Conservation (phyloP, 352 stramenopile species). For the Phytophthora kernoviae region DNA sequence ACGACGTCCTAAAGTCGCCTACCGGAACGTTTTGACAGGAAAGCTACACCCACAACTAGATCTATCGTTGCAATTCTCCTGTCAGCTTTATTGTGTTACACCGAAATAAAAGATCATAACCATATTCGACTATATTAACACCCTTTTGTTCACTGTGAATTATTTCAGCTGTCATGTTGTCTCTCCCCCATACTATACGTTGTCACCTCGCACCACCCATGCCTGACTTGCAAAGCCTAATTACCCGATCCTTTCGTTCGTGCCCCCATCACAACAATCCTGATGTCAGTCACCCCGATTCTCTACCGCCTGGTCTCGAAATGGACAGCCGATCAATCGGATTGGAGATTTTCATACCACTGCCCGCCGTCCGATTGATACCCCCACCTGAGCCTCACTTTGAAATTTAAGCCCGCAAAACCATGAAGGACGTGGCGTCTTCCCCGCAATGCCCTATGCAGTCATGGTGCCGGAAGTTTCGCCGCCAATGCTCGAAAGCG, state of each 20-base stretch:
- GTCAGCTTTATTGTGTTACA: too few species aligned
- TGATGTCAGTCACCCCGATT: slow-evolving; percentile 1
- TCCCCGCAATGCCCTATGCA: slow-evolving; percentile 20
- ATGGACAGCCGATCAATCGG: slow-evolving; percentile 22
- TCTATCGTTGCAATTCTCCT: too few species aligned
- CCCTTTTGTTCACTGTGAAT: too few species aligned
- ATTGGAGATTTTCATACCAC: neutral
- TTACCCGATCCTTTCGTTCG: neutral
- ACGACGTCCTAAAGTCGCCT: too few species aligned
- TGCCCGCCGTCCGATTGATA: slow-evolving; percentile 3
- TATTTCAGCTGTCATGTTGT: too few species aligned
- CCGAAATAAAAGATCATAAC: too few species aligned
- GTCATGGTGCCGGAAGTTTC: slow-evolving; percentile 25
- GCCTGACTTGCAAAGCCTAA: too few species aligned
- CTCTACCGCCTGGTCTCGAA: neutral
- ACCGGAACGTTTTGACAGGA: too few species aligned
- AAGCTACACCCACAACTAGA: too few species aligned
- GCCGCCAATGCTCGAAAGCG: slow-evolving; percentile 34
- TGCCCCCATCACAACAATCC: neutral
- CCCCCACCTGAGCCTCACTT: slow-evolving; percentile 13
- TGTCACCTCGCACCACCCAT: too few species aligned
- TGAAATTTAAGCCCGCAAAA: neutral
- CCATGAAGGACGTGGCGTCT: slow-evolving; percentile 14
- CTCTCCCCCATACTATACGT: too few species aligned
- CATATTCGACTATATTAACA: too few species aligned